These are phyloP conservation scores for Pseudocercospora vitis DNA, from an alignment of 2,329 filamentous ascomycete species.

Conservation along the genomic window DNA sequence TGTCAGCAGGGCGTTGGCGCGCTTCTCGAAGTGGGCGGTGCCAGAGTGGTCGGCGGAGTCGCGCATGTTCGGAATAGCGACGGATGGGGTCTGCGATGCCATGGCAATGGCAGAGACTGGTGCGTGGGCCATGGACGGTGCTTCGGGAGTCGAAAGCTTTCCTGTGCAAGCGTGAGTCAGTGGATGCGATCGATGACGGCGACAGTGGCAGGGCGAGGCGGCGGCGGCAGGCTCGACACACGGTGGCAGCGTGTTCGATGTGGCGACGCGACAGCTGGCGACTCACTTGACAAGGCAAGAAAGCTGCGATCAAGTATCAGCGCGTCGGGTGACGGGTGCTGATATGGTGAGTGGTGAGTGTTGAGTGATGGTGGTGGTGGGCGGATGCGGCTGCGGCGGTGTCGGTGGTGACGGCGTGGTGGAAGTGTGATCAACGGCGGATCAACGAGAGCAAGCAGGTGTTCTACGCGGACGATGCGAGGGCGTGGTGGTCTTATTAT, in stretches of 20 bases:
- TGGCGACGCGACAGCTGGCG: conserved; percentile 24
- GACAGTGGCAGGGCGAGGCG: conserved; percentile 12
- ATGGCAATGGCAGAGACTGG: conserved; percentile 37
- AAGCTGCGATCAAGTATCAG: conserved; percentile 28
- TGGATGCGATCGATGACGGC: conserved; percentile 17
- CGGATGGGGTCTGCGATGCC: conserved; percentile 35
- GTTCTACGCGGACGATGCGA: background rate
- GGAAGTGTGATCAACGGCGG: background rate
- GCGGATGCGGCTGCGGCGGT: conserved; percentile 14
- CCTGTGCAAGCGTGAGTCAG: conserved; percentile 37
- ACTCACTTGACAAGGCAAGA: conserved; percentile 40
- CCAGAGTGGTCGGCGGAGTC: conserved; percentile 26
- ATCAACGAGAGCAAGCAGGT: conserved; percentile 4
- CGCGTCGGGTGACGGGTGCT: conserved; percentile 21
- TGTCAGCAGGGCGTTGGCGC: conserved; percentile 66
- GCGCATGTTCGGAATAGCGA: conserved; percentile 34
- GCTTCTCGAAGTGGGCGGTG: conserved; percentile 35
- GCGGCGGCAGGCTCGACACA: conserved; percentile 7
- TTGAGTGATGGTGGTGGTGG: conserved; percentile 6
- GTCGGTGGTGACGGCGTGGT: conserved; percentile 6
- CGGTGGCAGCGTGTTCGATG: conserved; percentile 6
- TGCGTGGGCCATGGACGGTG: conserved; percentile 36
- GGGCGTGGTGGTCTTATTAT: conserved; percentile 7
- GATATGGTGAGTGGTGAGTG: conserved; percentile 14
- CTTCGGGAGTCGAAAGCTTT: conserved; percentile 34